Evolutionary conservation across 768 basidiomycete genomes (phyloP).

Genomic region (Amanita pseudoporphyria): DNA sequence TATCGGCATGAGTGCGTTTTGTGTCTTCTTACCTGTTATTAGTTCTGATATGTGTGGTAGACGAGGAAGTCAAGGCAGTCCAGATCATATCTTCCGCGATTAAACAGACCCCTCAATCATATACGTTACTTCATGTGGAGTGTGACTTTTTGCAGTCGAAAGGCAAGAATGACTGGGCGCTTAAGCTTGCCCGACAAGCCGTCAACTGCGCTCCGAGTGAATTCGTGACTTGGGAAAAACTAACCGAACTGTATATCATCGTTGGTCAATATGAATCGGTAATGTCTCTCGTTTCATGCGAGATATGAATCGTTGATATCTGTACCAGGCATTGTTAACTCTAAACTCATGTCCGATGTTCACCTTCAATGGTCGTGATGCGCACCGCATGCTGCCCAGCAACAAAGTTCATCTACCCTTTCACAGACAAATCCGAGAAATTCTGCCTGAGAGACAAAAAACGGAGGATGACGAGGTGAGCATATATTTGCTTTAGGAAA

Average conservation of each 20-base stretch:
- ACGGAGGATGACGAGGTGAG: conserved; percentile 78
- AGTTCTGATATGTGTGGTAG: conserved; percentile 29
- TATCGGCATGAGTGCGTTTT: conserved; percentile 81
- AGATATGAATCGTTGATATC: background rate
- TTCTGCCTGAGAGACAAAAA: conserved; percentile 76
- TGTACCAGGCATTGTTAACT: conserved; percentile 63
- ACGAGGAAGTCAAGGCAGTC: conserved; percentile 97
- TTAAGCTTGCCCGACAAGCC: conserved; percentile 86
- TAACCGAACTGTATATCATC: conserved; percentile 93
- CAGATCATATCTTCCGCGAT: conserved; percentile 86
- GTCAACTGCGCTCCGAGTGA: conserved; percentile 98
- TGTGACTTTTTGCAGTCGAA: conserved; percentile 90
- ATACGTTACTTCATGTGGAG: conserved; percentile 89
- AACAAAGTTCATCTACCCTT: conserved; percentile 79
- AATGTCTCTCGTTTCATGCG: background rate
- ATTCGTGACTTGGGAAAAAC: conserved; percentile 98
- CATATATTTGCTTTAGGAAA: background rate
- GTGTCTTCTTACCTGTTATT: background rate
- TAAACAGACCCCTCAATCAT: conserved; percentile 81
- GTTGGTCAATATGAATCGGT: conserved; percentile 75
- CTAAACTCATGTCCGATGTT: conserved; percentile 99
- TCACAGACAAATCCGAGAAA: conserved; percentile 78
- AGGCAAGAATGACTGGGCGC: conserved; percentile 78
- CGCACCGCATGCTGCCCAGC: conserved; percentile 76
- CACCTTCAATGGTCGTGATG: conserved; percentile 94